phyloP scores from a whole-genome alignment of 2,329 filamentous ascomycete species.

The Diaporthe ampelina region DNA sequence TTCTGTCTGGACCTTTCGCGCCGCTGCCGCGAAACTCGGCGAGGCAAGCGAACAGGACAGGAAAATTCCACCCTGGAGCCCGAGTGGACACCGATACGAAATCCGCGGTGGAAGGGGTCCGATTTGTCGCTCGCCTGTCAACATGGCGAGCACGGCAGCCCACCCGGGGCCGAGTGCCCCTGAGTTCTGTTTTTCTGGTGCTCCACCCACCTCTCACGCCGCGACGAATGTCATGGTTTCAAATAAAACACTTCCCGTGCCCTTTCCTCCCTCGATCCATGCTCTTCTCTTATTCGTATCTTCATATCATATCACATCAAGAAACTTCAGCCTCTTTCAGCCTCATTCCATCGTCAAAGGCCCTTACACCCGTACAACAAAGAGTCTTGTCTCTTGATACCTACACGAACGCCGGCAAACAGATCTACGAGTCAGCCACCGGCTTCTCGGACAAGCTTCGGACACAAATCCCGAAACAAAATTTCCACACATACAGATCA shows the following conservation, averaged over 20 bases:
- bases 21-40: conserved; percentile 9
- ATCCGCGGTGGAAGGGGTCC: background rate
- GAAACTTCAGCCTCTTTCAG: background rate
- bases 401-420: background rate
- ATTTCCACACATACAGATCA: too few species aligned
- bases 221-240: conserved; percentile 23
- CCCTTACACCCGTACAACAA: background rate
- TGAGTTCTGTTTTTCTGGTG: conserved; percentile 19
- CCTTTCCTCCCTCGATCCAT: conserved; percentile 12
- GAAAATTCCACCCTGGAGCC: background rate
- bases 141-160: background rate
- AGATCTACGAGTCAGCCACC: conserved; percentile 5
- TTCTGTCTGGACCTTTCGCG: background rate
- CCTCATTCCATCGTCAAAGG: background rate
- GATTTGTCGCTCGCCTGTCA: conserved; percentile 7
- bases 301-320: background rate
- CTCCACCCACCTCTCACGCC: conserved; percentile 1
- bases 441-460: background rate
- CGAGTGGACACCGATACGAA: conserved; percentile 25
- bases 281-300: conserved; percentile 17
- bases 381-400: background rate
- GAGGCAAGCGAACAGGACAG: background rate
- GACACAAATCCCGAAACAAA: background rate
- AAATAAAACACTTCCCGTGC: conserved; percentile 15
- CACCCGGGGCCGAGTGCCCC: conserved; percentile 10